Evolutionary conservation across 768 basidiomycete genomes (phyloP), one percentile per base, ranked within the genome.

Genomic region (Tricholoma terreum): DNA sequence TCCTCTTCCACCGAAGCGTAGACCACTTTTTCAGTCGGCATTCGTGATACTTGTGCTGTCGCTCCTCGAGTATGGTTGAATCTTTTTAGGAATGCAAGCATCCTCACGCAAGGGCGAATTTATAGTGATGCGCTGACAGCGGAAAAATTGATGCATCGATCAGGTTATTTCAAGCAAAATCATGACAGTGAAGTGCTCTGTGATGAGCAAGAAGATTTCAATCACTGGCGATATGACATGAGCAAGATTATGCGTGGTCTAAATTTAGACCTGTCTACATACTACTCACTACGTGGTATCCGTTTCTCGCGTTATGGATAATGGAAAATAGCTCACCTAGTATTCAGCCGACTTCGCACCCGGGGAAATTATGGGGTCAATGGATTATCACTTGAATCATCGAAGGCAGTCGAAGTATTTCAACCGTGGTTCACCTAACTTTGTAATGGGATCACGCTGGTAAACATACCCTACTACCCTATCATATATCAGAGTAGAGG

Each of bases 331-430:
- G n/a, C n/a, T n/a, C 22, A 15, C 27, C 10, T 34, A 17, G 12
- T 19, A 17, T 57, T 15, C 53, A 86, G 85, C 72, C 60, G 90
- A 92, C 66, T 90, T 92, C 65, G 56, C 67, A 1, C n/a, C n/a
- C n/a, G 33, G 72, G 52, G 91, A 94, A 69, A 89, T 92, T 17
- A 64, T 65, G 30, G 69, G 73, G 55, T 89, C 88, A 1, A 54
- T 89, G 58, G 74, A 73, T 53, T 91, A 81, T 74, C 90, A 84
- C 71, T 58, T 79, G 54, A 71, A 75, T 63, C 45, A 27, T 46
- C 12, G 45, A 46, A 56, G 61, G 33, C 75, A 68, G 60, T 58
- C 71, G 7, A 64, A 61, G 24, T 36, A 52, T 24, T 4, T 55
- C 6, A 55, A 66, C 6, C 66, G 67, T 49, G 64, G 63, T 11